Base-by-base conservation (phyloP, 345 rosid species). In the Citrus unshiu region DNA sequence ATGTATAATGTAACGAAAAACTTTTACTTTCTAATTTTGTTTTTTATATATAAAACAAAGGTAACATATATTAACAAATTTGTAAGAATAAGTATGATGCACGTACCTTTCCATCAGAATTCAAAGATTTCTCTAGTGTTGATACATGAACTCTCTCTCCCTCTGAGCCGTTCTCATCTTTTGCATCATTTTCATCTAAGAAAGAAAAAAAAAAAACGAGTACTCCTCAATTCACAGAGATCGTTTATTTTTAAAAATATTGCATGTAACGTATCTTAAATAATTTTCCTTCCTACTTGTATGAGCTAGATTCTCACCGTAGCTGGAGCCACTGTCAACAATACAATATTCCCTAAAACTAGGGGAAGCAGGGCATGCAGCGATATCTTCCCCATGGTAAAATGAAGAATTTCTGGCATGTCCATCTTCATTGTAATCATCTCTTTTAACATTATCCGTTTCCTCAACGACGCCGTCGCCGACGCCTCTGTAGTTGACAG, bases 301-400 rank as follows among this genome's bases (percentile, higher is more conserved):
- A 16, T 2, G 58, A 18, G 22, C 58, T 22, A 54, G 58, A 18
- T 18, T 54, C 9, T 68, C n/a, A 25, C 49, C 69, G 13, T 76
- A 71, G 6, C 10, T 34, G 0, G 80, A 73, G 22, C 25, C 77
- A 61, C 58, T 27, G 7, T 37, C 5, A 29, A 70, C 58, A 13
- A 4, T 46, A 34, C 88, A 88, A 56, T 88, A 88, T 3, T 80
- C 87, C 72, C 87, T 71, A 46, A 86, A 88, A 81, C 91, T 88
- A 1, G 88, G 89, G 2, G 89, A 83, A 8, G 80, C 81, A 7
- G 79, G 86, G 68, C 30, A 72, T 25, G 73, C 29, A 9, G 80
- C 79, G 76, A 73, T 60, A 54, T 78, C 75, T 7, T 77, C 84
- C 73, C 35, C 60, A 4, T 21, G 1, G 7, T 25, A 54, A 54